A percentile compares a stretch with the other conserved stretches of the same genome.
Conservation (phyloP, 768 basidiomycete genomes). For the Pleurotus platypus region DNA sequence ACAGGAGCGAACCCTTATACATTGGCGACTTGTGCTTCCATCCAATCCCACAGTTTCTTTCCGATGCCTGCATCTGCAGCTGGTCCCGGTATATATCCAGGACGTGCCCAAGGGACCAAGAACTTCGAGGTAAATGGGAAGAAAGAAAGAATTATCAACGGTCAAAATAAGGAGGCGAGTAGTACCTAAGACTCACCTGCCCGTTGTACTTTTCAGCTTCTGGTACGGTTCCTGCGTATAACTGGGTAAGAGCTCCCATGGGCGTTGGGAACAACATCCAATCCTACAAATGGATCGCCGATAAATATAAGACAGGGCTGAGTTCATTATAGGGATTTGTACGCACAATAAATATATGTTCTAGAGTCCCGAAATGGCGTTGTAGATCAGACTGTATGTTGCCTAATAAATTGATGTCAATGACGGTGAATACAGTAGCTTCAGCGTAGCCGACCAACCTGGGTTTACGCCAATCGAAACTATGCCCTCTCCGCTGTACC, state of each 20-base stretch:
- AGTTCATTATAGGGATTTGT: too few species aligned
- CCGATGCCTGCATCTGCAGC: conserved; percentile 26
- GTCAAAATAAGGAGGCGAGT: too few species aligned
- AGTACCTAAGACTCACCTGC: conserved; percentile 27
- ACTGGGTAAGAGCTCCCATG: conserved; percentile 43
- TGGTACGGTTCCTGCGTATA: conserved; percentile 45
- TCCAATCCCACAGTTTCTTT: conserved; percentile 36
- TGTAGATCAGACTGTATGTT: conserved; percentile 26
- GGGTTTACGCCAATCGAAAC: conserved; percentile 44
- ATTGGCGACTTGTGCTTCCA: conserved; percentile 36
- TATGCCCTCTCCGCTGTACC: conserved; percentile 43
- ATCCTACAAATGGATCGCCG: background rate
- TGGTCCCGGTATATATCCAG: conserved; percentile 17
- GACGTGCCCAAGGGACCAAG: conserved; percentile 40
- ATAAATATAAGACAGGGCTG: too few species aligned
- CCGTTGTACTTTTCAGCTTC: conserved; percentile 39
- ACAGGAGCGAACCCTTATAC: too few species aligned
- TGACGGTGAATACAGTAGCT: conserved; percentile 9
- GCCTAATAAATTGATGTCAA: conserved; percentile 8
- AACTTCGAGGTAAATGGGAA: conserved; percentile 21
- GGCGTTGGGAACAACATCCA: conserved; percentile 23
- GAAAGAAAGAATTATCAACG: too few species aligned
- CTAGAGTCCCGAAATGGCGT: conserved; percentile 9
- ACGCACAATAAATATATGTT: background rate
- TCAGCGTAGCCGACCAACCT: conserved; percentile 18